These are phyloP conservation scores for Prinsepia uniflora DNA, from an alignment of 306 rosid genomes.

Conservation along the genomic window DNA sequence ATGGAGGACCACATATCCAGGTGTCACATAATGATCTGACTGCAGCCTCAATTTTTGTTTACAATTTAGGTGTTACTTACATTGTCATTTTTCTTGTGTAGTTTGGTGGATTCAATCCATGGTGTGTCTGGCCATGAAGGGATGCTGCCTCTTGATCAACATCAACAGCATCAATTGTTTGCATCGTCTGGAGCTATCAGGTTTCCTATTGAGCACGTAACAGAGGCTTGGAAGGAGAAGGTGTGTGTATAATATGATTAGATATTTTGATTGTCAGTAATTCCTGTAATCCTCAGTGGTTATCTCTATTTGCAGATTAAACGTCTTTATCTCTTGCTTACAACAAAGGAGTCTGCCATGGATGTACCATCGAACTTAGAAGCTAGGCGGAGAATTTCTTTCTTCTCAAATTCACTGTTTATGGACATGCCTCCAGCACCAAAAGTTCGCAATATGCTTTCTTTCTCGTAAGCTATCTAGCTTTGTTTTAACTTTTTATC, in stretches of 20 bases:
- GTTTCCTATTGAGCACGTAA: conserved; percentile 67
- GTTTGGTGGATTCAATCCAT: conserved; percentile 71
- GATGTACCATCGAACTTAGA: conserved; percentile 96
- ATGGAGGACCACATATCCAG: conserved; percentile 75
- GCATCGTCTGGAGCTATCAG: conserved; percentile 90
- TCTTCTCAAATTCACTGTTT: conserved; percentile 90
- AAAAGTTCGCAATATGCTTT: conserved; percentile 97
- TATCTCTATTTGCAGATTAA: conserved; percentile 51
- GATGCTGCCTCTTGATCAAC: conserved; percentile 57
- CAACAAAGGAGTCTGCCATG: conserved; percentile 98
- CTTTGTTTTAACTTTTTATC: not conserved
- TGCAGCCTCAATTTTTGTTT: not conserved
- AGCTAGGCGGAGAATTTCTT: conserved; percentile 92
- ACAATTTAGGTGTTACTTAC: conserved; percentile 8
- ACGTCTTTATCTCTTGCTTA: conserved; percentile 71
- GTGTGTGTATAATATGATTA: conserved; percentile 30
- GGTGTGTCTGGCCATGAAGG: conserved; percentile 72
- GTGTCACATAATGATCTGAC: conserved; percentile 36
- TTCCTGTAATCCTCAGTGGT: not conserved
- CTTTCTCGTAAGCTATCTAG: conserved; percentile 79
- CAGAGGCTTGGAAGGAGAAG: conserved; percentile 94
- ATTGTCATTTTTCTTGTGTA: conserved; percentile 31
- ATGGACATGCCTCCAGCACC: conserved; percentile 97
- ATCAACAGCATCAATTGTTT: conserved; percentile 74
- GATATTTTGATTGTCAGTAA: not conserved